phyloP scores from a whole-genome alignment of 2,329 filamentous ascomycete species.

The Coniochaeta pulveracea region DNA sequence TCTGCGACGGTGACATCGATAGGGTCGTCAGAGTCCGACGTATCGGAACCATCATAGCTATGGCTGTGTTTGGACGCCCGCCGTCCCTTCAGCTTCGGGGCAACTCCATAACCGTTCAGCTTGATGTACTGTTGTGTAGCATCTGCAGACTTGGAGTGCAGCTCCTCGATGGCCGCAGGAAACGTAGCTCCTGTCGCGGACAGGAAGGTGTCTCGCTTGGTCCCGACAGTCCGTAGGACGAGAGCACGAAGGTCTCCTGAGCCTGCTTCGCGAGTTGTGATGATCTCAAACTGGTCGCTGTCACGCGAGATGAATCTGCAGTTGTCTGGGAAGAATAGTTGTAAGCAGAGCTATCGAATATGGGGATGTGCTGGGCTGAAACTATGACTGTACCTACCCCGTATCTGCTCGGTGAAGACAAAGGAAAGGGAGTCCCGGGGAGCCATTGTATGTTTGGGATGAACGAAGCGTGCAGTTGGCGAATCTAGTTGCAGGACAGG shows the following conservation, averaged over 20 bases:
- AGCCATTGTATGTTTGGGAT: conserved; percentile 6
- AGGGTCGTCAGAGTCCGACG: conserved; percentile 7
- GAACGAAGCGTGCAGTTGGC: conserved; percentile 1
- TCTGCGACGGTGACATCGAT: conserved; percentile 8
- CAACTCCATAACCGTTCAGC: conserved; percentile 20
- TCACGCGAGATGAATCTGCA: conserved; percentile 15
- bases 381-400: conserved; percentile 8
- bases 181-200: conserved; percentile 18
- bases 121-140: conserved; percentile 20
- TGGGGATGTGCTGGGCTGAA: conserved; percentile 1
- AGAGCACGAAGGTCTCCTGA: conserved; percentile 14
- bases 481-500: conserved; percentile 5
- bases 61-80: conserved; percentile 1
- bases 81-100: conserved; percentile 7
- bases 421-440: conserved; percentile 4
- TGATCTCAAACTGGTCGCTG: conserved; percentile 10
- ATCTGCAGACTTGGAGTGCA: conserved; percentile 26
- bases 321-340: conserved; percentile 14
- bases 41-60: conserved; percentile 7
- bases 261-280: conserved; percentile 16
- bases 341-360: not conserved
- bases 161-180: conserved; percentile 21
- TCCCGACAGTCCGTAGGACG: conserved; percentile 12
- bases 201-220: conserved; percentile 17
- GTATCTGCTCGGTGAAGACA: conserved; percentile 5